Conservation (phyloP, 305 asterid genomes). For the Euphrasia arctica region DNA sequence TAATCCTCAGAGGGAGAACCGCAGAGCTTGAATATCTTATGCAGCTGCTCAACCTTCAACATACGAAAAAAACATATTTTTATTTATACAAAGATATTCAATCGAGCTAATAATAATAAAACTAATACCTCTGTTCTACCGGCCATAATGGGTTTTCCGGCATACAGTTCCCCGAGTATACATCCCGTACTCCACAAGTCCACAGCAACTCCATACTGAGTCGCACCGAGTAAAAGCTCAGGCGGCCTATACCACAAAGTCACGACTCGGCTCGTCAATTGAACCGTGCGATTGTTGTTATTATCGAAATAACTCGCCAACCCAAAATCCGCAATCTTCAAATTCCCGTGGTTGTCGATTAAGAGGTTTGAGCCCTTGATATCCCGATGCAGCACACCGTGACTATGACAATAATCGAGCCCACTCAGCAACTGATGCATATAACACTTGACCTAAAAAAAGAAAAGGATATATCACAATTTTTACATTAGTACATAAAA, state of each 20-base stretch:
- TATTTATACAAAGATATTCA: slow-evolving; percentile 4
- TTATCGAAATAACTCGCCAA: slow-evolving; percentile 75
- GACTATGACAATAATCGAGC: slow-evolving; percentile 78
- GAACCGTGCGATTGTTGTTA: slow-evolving; percentile 34
- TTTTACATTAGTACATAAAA: slow-evolving; percentile 4
- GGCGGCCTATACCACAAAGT: slow-evolving; percentile 99
- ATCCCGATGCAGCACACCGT: slow-evolving; percentile 88
- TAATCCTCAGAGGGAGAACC: slow-evolving; percentile 97
- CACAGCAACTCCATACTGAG: slow-evolving; percentile 80
- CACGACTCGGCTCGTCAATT: slow-evolving; percentile 94
- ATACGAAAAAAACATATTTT: slow-evolving; percentile 11
- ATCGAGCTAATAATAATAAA: background rate
- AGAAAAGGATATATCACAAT: background rate
- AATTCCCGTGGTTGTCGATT: slow-evolving; percentile 68
- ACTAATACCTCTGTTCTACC: slow-evolving; percentile 92
- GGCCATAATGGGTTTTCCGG: slow-evolving; percentile 94
- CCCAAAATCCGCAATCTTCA: slow-evolving; percentile 99
- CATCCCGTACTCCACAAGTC: slow-evolving; percentile 98
- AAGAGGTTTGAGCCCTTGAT: slow-evolving; percentile 93
- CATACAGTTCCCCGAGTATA: slow-evolving; percentile 85
- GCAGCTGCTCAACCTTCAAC: slow-evolving; percentile 90
- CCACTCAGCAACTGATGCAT: slow-evolving; percentile 94
- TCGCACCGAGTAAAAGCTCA: slow-evolving; percentile 88
- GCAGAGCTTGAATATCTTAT: slow-evolving; percentile 94
- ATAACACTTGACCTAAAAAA: slow-evolving; percentile 78